A percentile compares a stretch with the other conserved stretches of the same genome.
These are phyloP conservation scores for Pezicula radicicola DNA, from an alignment of 2,329 filamentous ascomycete genomes.

Conservation along the genomic window DNA sequence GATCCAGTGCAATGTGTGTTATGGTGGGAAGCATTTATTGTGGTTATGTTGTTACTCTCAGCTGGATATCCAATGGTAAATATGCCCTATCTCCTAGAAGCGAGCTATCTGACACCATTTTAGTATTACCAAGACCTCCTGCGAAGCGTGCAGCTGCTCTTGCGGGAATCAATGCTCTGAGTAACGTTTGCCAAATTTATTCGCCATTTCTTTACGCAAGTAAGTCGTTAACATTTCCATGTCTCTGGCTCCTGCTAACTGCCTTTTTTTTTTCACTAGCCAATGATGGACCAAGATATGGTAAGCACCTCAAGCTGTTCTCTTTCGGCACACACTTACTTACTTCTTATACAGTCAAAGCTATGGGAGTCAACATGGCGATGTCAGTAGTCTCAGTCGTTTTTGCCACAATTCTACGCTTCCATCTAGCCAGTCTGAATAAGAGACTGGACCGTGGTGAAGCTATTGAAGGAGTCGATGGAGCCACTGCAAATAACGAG, in stretches of 20 bases:
- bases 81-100: not conserved
- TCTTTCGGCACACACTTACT: not conserved
- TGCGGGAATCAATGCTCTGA: constrained; percentile 14
- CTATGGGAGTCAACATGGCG: constrained; percentile 64
- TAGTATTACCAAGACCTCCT: constrained; percentile 30
- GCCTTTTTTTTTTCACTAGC: constrained; percentile 33
- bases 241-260: not conserved
- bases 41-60: constrained; percentile 61
- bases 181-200: constrained; percentile 65
- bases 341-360: constrained; percentile 34
- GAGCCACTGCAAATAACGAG: not conserved
- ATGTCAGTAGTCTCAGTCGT: constrained; percentile 60
- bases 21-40: constrained; percentile 62
- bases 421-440: constrained; percentile 61
- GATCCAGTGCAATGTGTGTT: constrained; percentile 55
- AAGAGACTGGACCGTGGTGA: constrained; percentile 60
- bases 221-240: not conserved
- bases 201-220: constrained; percentile 58
- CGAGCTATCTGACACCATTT: constrained; percentile 23
- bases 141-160: constrained; percentile 17
- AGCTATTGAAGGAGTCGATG: constrained; percentile 28
- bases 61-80: constrained; percentile 64
- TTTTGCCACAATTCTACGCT: constrained; percentile 56
- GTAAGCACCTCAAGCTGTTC: not conserved
- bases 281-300: constrained; percentile 35